Conservation (phyloP, 164 flowering plant genomes). For the grape (Vitis vinifera) region DNA sequence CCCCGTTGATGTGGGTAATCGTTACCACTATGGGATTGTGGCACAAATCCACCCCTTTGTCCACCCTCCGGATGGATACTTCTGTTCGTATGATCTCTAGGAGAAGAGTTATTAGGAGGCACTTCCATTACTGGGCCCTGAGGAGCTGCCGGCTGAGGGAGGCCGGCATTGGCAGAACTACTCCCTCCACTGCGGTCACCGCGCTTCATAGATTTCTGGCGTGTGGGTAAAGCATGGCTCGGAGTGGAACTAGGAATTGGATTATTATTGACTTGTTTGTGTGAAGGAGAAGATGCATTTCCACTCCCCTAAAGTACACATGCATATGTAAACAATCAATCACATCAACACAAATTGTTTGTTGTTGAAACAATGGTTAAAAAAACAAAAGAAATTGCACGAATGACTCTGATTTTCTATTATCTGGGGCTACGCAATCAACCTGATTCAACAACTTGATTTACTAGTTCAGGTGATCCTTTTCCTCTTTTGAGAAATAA, state of each 20-base stretch:
- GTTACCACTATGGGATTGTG: slow-evolving; percentile 40
- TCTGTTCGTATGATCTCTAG: slow-evolving; percentile 37
- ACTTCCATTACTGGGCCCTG: slow-evolving; percentile 13
- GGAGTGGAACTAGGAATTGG: slow-evolving; percentile 22
- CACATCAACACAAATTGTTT: no score
- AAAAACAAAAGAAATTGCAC: no score
- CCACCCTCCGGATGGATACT: slow-evolving; percentile 31
- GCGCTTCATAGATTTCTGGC: slow-evolving; percentile 34
- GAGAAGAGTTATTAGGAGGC: slow-evolving; percentile 35
- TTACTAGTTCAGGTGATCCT: neutral
- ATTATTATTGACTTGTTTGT: slow-evolving; percentile 23
- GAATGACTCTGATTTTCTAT: no score
- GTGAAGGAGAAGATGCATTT: slow-evolving; percentile 14
- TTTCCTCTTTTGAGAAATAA: slow-evolving; percentile 2
- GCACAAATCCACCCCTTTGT: slow-evolving; percentile 33
- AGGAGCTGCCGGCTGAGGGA: slow-evolving; percentile 19
- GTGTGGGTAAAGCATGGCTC: slow-evolving; percentile 17
- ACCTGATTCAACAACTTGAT: neutral
- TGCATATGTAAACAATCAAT: neutral
- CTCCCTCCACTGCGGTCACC: slow-evolving; percentile 24
- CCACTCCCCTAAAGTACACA: slow-evolving; percentile 21
- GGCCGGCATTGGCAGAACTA: slow-evolving; percentile 20
- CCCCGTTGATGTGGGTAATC: slow-evolving; percentile 52
- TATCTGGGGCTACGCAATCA: no score
- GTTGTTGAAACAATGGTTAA: no score